Evolutionary conservation across 1,139 yeast genomes (phyloP).

Genomic region (Debaryomyces subglobosus): DNA sequence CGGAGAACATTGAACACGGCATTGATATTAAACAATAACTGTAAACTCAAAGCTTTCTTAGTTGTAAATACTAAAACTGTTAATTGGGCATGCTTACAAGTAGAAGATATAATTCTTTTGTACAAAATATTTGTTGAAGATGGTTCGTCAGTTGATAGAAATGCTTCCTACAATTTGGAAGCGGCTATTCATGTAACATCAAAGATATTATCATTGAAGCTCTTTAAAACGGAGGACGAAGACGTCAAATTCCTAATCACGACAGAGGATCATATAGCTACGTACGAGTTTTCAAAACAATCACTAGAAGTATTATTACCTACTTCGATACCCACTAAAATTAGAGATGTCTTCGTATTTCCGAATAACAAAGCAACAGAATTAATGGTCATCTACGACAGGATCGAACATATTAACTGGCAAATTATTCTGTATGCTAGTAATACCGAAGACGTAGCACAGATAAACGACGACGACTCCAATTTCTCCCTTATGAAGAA

Average conservation of each 20-base stretch:
- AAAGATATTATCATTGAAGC: background rate
- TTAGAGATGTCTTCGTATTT: conserved; percentile 11
- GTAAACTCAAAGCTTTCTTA: background rate
- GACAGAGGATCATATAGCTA: conserved; percentile 17
- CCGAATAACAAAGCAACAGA: background rate
- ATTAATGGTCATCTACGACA: conserved; percentile 1
- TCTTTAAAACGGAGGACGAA: background rate
- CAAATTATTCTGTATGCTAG: background rate
- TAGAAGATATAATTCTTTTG: conserved; percentile 4
- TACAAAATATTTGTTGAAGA: conserved; percentile 1
- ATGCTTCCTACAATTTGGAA: background rate
- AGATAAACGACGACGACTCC: conserved; percentile 10
- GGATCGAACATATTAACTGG: background rate
- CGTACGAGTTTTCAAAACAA: conserved; percentile 12
- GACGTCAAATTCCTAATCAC: conserved; percentile 5
- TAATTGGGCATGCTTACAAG: background rate
- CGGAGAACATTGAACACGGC: conserved; percentile 3
- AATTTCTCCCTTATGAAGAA: conserved; percentile 11
- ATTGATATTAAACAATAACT: background rate
- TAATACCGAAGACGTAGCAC: background rate
- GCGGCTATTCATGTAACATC: conserved; percentile 1
- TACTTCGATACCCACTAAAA: conserved; percentile 2
- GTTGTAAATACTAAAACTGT: background rate
- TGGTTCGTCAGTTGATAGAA: background rate
- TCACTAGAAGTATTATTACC: conserved; percentile 13